Evolutionary conservation across 345 rosid genomes (phyloP), one percentile per base, ranked within the genome.

Genomic region (Noccaea caerulescens): DNA sequence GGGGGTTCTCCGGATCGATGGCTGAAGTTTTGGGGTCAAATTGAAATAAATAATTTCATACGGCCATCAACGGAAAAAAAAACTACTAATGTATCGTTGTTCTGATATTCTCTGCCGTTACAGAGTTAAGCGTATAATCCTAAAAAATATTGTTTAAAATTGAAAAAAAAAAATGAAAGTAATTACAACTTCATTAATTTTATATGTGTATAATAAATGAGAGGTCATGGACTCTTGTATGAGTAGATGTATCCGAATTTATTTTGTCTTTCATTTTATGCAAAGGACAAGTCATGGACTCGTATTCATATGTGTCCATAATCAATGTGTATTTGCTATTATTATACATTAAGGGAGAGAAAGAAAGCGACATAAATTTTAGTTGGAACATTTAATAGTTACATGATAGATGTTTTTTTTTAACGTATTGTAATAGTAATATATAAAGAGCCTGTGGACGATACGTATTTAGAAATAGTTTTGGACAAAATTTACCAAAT

Each of bases 181-280:
- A 20, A 20, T 20, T 27, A 27, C 4, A 64, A 23, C 3, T 49
- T 6, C 5, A 34, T 7, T 11, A 9, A 62, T n/a, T 33, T 63
- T 27, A 27, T 13, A 30, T 33, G 16, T 27, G 33, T 49, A 37
- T 23, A 45, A 20, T 69, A 46, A 36, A 37, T 23, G 30, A 25
- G n/a, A 49, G 36, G 42, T 16, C 12, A 69, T n/a, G 41, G 20
- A 58, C 30, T 45, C 47, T 27, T 27, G 51, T 6, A 20, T 30
- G 52, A n/a, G 38, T 42, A 3, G 16, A 43, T 43, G 52, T 45
- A 12, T 60, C 12, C 51, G 63, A 36, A 44, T 44, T 56, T 37
- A 45, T 18, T 44, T 68, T 69, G 46, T 45, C 65, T 34, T 33
- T 46, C 16, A 46, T 46, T 20, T 27, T 27, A 27, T 69, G 14